phyloP scores from a whole-genome alignment of 148 eudicot genomes.

The Limonium bicolor region DNA sequence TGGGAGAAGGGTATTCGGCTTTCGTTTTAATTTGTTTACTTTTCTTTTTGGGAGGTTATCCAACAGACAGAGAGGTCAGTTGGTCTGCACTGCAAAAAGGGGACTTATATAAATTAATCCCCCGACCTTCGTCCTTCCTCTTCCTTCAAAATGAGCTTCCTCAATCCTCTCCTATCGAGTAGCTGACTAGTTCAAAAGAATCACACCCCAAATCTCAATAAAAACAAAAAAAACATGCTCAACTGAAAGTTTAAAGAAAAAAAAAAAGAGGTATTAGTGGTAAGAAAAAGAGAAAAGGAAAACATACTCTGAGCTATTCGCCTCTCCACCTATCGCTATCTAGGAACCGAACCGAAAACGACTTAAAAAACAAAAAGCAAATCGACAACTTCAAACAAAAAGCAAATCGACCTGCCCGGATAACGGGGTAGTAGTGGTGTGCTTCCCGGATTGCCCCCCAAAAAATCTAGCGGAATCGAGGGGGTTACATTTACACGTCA shows the following conservation, averaged over 20 bases:
- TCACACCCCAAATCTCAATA: no score
- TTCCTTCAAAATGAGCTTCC: neutral
- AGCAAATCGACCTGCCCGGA: slow-evolving; percentile 3
- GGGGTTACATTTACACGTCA: no score
- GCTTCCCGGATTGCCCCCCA: no score
- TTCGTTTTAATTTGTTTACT: neutral
- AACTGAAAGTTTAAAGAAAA: neutral
- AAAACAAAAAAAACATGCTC: slow-evolving; percentile 1
- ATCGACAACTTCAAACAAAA: neutral
- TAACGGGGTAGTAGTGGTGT: no score
- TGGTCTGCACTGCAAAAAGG: neutral
- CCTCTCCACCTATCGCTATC: slow-evolving; percentile 3
- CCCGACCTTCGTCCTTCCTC: neutral
- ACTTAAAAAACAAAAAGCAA: no score
- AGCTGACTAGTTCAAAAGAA: no score
- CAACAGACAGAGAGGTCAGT: neutral
- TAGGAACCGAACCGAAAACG: no score
- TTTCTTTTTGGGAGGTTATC: neutral
- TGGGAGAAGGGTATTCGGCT: no score
- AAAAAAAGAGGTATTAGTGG: neutral
- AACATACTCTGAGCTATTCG: slow-evolving; percentile 17
- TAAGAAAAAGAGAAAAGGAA: slow-evolving; percentile 1
- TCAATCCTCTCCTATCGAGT: slow-evolving; percentile 1
- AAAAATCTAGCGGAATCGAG: no score
- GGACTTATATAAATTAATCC: neutral